Evolutionary conservation across 2,329 filamentous ascomycete genomes (phyloP), one percentile per base, ranked within the genome.

Genomic region (Lasiodiplodia hormozganensis): DNA sequence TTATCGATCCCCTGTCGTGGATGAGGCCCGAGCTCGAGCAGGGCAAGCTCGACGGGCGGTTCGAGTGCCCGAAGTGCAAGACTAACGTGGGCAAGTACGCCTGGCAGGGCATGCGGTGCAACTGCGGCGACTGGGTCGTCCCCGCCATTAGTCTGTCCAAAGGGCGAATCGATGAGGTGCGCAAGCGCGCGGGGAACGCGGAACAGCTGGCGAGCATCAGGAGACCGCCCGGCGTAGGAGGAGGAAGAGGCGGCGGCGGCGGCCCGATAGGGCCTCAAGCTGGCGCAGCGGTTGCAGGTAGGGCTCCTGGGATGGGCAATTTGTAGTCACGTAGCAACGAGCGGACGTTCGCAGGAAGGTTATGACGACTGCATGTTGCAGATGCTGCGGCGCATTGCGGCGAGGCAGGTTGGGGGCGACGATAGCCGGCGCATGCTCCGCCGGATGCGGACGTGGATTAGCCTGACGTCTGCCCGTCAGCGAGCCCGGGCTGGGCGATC

Each of bases 101-200:
- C 65, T 99, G 96, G 96, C 93, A 96, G 78, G 96, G 96, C 16
- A 91, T 97, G 85, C 90, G 89, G 78, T 99, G 96, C 82, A 96
- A 89, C 76, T 99, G 96, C 79, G 89, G 91, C 47, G 89, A 90
- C 70, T 98, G 96, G 95, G 86, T 97, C 25, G 92, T 94, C 62
- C 95, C 96, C 10, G 94, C 92, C 0, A 96, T 99, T 77, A 95
- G 92, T 70, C 84, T 98, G 70, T 90, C 93, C 66, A 92, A 90
- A 79, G 90, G 91, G 65, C 90, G 90, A 73, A 90, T 97, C 47
- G 96, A 98, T 78, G 90, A 96, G 74, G 82, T 85, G 53, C 49
- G 67, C 58, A 65, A 65, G 67, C 58, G 67, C 34, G 60, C 66
- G 54, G 66, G 66, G 40, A 57, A 57, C 34, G n/a, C 52, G 53